Base-by-base conservation (phyloP, 768 basidiomycete genomes). In the Tricholoma saponaceum region DNA sequence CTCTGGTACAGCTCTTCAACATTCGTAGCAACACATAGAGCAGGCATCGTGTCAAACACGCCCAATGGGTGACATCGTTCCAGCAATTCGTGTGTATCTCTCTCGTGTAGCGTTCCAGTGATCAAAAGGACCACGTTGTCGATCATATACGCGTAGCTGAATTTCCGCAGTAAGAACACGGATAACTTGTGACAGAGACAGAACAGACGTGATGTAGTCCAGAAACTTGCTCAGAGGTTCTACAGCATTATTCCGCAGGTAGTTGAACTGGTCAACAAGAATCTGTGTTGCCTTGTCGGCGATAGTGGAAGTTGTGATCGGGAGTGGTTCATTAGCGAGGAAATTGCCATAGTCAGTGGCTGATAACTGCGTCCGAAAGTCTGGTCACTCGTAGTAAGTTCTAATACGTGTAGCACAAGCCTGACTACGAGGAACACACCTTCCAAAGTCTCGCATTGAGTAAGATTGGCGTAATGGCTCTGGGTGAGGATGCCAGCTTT, bases 271-370 rank as follows among this genome's bases (percentile, higher is more conserved):
- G 71, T 97, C 90, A 26, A 99, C 95, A 30, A 99, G 85, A 60
- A 92, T 80, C 69, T 95, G 90, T 2, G 95, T 98, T 26, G 97
- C 96, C 74, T 89, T 95, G 75, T 96, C 95, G n/a, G 92, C 84
- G 68, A 98, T 98, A 51, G 92, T 95, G 8, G 93, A 87, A 7
- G 96, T 97, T 55, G 92, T 90, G 55, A 98, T 83, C 12, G 95
- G 95, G 23, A 93, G 81, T 2, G 96, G 88, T 70, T 99, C 97
- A 67, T 98, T 98, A 26, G 96, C 87, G 47, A 99, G 87, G 74
- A 99, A 99, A 75, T 92, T 96, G 67, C 95, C 95, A 70, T 99
- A 99, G 75, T 99, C 97, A 5, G 96, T 98, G 12, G 95, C 85
- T 14, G 93, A 90, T 30, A 99, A 80, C 69, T 99, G 97, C 47